These are phyloP conservation scores for Sarcocystis neurona DNA, from an alignment of 169 alveolate genomes.

Conservation along the genomic window DNA sequence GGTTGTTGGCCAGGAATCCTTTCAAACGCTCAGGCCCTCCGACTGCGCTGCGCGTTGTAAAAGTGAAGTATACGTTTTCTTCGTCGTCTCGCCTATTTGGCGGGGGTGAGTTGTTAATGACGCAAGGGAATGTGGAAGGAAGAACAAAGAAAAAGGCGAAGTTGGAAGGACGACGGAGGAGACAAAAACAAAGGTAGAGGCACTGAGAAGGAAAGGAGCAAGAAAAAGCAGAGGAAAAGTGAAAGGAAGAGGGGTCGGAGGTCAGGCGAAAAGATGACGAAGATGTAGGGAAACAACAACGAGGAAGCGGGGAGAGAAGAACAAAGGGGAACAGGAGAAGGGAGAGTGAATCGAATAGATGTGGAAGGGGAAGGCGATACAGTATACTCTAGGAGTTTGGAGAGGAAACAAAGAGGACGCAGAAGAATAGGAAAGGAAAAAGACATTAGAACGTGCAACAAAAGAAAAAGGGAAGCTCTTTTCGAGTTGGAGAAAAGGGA, in stretches of 20 bases:
- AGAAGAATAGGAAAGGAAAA: neutral
- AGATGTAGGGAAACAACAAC: neutral
- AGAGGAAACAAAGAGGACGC: neutral
- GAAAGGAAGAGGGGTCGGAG: conserved; percentile 2
- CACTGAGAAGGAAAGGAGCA: neutral
- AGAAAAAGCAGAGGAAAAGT: neutral
- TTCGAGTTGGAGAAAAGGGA: neutral
- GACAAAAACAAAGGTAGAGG: neutral
- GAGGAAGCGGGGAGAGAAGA: neutral
- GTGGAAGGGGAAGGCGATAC: neutral
- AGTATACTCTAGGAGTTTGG: neutral
- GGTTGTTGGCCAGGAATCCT: conserved; percentile 52
- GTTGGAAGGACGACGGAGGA: conserved; percentile 31
- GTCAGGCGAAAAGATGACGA: neutral
- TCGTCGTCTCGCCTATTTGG: no score
- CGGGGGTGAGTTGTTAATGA: no score
- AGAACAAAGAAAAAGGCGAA: neutral
- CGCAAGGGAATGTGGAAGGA: conserved; percentile 7
- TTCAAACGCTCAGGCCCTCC: conserved; percentile 46
- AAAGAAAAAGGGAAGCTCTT: neutral
- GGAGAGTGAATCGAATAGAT: neutral
- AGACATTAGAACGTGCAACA: conserved; percentile 2
- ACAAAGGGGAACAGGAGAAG: neutral
- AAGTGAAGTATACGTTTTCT: conserved; percentile 14
- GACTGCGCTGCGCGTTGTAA: conserved; percentile 38